Conservation (phyloP, 495 filamentous ascomycete species). For the Astrothelium macrocarpum region DNA sequence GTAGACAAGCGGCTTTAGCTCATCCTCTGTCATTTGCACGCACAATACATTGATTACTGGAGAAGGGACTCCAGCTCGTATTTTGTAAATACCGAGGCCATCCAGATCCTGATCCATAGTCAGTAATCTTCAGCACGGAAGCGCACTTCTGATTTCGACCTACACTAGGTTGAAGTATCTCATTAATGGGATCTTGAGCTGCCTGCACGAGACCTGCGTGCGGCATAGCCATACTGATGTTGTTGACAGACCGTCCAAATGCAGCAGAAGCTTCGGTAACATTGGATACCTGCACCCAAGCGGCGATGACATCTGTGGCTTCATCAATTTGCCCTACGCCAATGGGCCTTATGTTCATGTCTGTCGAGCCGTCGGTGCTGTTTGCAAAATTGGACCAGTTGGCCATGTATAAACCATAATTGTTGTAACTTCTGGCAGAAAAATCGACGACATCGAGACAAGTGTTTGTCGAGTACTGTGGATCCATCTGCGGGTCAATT, state of each 20-base stretch:
- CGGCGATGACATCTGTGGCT: slow-evolving; percentile 52
- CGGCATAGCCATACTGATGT: slow-evolving; percentile 65
- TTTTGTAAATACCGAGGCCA: slow-evolving; percentile 54
- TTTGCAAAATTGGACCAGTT: slow-evolving; percentile 40
- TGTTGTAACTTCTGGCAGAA: slow-evolving; percentile 50
- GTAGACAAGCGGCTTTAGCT: slow-evolving; percentile 55
- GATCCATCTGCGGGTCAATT: slow-evolving; percentile 35
- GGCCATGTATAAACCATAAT: slow-evolving; percentile 39
- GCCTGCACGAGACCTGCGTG: slow-evolving; percentile 57
- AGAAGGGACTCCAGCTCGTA: slow-evolving; percentile 55
- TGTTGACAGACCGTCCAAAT: slow-evolving; percentile 50
- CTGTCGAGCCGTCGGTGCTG: slow-evolving; percentile 30
- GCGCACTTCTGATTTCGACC: background rate
- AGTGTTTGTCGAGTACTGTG: slow-evolving; percentile 32
- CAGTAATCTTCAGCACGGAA: background rate
- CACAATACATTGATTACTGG: slow-evolving; percentile 63
- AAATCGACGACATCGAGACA: slow-evolving; percentile 54
- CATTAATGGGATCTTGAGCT: slow-evolving; percentile 47
- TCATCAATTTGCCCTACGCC: slow-evolving; percentile 51
- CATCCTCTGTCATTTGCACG: slow-evolving; percentile 46
- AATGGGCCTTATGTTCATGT: slow-evolving; percentile 38
- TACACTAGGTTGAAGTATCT: slow-evolving; percentile 50
- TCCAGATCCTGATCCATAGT: slow-evolving; percentile 37
- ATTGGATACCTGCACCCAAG: slow-evolving; percentile 48
- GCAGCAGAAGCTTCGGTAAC: slow-evolving; percentile 37